These are phyloP conservation scores for Pythium scleroteichum DNA, from an alignment of 352 stramenopile genomes.

Conservation along the genomic window DNA sequence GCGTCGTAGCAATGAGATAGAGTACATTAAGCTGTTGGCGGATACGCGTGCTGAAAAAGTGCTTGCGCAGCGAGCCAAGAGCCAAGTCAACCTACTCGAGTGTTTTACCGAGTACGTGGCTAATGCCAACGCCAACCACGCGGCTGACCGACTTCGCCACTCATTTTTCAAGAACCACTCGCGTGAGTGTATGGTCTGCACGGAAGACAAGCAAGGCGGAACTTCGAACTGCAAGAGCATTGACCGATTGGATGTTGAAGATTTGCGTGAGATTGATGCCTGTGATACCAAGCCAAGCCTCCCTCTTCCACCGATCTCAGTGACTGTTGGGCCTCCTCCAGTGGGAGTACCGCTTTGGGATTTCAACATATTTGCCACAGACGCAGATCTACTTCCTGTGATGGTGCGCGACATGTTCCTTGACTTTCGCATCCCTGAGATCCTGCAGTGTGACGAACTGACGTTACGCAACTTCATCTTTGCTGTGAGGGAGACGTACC, in stretches of 20 bases:
- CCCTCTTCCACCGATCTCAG: conserved; percentile 2
- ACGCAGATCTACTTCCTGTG: conserved; percentile 49
- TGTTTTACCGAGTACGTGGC: conserved; percentile 74
- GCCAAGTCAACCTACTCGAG: conserved; percentile 77
- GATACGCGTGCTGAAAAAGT: conserved; percentile 78
- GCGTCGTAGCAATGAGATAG: conserved; percentile 81
- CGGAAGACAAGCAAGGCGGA: conserved; percentile 26
- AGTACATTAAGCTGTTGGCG: conserved; percentile 88
- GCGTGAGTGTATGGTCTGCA: conserved; percentile 41
- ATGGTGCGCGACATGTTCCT: conserved; percentile 78
- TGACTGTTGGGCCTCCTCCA: conserved; percentile 13
- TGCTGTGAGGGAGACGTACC: conserved; percentile 81
- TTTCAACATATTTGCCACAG: conserved; percentile 77
- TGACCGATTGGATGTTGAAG: conserved; percentile 16
- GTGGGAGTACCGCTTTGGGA: conserved; percentile 54
- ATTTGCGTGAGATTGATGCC: conserved; percentile 9
- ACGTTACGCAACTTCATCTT: conserved; percentile 80
- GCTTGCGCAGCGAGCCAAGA: conserved; percentile 64
- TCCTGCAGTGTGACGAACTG: conserved; percentile 55
- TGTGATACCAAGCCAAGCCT: neutral
- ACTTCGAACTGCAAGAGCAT: conserved; percentile 25
- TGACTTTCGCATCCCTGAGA: conserved; percentile 67
- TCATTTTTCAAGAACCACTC: conserved; percentile 58
- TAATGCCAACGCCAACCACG: conserved; percentile 45
- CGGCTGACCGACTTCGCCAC: conserved; percentile 51